Conservation (phyloP, 805 yeast species). For the Myxozyma sirexii region DNA sequence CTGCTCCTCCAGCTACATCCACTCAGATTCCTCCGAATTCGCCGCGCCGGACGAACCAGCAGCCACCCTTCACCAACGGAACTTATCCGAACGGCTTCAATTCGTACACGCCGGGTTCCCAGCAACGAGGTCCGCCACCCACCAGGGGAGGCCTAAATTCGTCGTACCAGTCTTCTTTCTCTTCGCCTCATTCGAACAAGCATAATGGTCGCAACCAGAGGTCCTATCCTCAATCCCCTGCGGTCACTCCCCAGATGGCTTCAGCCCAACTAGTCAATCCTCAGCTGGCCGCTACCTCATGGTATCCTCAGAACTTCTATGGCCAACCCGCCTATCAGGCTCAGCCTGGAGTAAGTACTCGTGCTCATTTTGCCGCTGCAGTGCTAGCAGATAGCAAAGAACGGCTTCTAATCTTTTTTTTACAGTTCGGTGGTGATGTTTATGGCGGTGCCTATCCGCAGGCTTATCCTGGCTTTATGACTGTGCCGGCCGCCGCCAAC, state of each 20-base stretch:
- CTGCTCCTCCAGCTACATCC: constrained; percentile 23
- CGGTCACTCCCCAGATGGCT: constrained; percentile 26
- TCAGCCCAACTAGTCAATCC: constrained; percentile 24
- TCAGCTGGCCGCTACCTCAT: constrained; percentile 1
- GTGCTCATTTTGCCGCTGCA: too few relatives aligned
- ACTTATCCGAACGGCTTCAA: constrained; percentile 9
- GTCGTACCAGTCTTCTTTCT: constrained; percentile 5
- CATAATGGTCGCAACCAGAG: constrained; percentile 23
- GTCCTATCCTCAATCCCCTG: constrained; percentile 26
- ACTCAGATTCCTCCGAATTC: constrained; percentile 30
- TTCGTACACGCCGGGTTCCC: constrained; percentile 9
- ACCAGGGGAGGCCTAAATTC: constrained; percentile 18
- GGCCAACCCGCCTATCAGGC: neutral
- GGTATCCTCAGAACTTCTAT: constrained; percentile 3
- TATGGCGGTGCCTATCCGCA: constrained; percentile 8
- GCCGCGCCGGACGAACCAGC: constrained; percentile 27
- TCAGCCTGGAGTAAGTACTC: neutral
- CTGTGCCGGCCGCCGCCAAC: neutral
- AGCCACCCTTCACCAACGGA: constrained; percentile 10
- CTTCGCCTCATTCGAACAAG: constrained; percentile 10
- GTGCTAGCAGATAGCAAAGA: too few relatives aligned
- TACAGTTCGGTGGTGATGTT: too few relatives aligned
- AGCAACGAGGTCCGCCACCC: constrained; percentile 24
- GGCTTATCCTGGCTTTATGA: constrained; percentile 3
- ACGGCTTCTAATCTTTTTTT: too few relatives aligned